phyloP scores from a whole-genome alignment of 1,139 yeast species.

The Pneumocystis wakefieldiae region DNA sequence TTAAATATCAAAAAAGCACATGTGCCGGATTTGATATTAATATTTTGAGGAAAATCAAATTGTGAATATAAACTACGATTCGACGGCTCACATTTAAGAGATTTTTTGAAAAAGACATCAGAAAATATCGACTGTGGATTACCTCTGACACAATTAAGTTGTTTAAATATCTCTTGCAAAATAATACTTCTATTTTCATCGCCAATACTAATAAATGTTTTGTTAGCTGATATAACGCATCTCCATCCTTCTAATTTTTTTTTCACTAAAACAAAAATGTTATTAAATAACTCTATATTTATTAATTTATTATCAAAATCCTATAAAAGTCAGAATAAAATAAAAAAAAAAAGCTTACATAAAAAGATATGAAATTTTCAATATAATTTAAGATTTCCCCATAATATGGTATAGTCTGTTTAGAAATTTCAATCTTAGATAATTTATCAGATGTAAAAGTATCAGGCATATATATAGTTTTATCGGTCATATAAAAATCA shows the following conservation, averaged over 20 bases:
- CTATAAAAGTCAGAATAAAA: not conserved
- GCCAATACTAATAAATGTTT: not conserved
- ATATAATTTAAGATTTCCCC: slow-evolving; percentile 48
- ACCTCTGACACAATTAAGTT: slow-evolving; percentile 1
- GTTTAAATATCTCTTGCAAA: slow-evolving; percentile 7
- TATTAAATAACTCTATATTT: not conserved
- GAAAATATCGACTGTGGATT: not conserved
- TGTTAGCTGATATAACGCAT: not conserved
- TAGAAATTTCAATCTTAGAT: slow-evolving; percentile 57
- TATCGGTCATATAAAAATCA: slow-evolving; percentile 10
- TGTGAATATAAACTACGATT: slow-evolving; percentile 30
- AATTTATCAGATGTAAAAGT: slow-evolving; percentile 82
- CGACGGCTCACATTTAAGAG: slow-evolving; percentile 34
- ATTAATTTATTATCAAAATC: not conserved
- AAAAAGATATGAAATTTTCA: not conserved
- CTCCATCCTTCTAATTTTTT: slow-evolving; percentile 4
- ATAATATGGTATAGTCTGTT: slow-evolving; percentile 74
- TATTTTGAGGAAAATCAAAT: slow-evolving; percentile 30
- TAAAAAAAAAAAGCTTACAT: not conserved
- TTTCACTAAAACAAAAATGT: not conserved
- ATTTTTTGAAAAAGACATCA: slow-evolving; percentile 24
- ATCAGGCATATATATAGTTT: slow-evolving; percentile 31
- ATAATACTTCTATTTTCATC: not conserved
- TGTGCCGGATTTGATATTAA: slow-evolving; percentile 41
- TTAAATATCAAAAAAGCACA: slow-evolving; percentile 49